Percentiles rank a stretch among this genome's conserved stretches.
These are phyloP conservation scores for Elymus sibiricus DNA, from an alignment of 176 grass and related monocot genomes.

Conservation along the genomic window DNA sequence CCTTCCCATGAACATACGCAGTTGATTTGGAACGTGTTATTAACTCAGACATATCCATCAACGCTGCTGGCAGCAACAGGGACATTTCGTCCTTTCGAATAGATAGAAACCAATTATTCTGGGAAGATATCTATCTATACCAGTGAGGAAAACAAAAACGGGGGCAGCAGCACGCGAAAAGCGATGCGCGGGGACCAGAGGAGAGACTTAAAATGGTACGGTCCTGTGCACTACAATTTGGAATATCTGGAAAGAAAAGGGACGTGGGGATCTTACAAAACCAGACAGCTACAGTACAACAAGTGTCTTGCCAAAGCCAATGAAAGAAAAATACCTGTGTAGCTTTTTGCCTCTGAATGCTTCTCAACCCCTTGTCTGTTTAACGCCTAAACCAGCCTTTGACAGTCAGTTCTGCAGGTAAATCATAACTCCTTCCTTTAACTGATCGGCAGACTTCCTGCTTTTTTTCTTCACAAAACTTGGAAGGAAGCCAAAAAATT, in stretches of 20 bases:
- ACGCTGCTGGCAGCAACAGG: background rate
- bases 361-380: background rate
- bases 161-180: background rate
- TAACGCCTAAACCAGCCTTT: background rate
- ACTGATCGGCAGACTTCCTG: background rate
- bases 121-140: constrained; percentile 8
- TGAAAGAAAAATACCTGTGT: background rate
- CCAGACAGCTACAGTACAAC: background rate
- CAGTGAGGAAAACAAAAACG: constrained; percentile 18
- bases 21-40: constrained; percentile 1
- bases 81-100: constrained; percentile 19
- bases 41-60: background rate
- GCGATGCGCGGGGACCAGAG: background rate
- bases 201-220: background rate
- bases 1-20: constrained; percentile 5
- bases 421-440: background rate
- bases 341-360: background rate
- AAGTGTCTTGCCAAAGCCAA: background rate
- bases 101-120: constrained; percentile 21
- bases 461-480: background rate
- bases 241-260: background rate
- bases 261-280: background rate
- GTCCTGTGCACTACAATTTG: background rate
- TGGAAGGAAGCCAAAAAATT: background rate
- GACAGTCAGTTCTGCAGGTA: background rate